Percentiles rank a stretch among this genome's conserved stretches.
These are phyloP conservation scores for Tulasnella sp. DNA, from an alignment of 768 basidiomycete species.

Conservation along the genomic window DNA sequence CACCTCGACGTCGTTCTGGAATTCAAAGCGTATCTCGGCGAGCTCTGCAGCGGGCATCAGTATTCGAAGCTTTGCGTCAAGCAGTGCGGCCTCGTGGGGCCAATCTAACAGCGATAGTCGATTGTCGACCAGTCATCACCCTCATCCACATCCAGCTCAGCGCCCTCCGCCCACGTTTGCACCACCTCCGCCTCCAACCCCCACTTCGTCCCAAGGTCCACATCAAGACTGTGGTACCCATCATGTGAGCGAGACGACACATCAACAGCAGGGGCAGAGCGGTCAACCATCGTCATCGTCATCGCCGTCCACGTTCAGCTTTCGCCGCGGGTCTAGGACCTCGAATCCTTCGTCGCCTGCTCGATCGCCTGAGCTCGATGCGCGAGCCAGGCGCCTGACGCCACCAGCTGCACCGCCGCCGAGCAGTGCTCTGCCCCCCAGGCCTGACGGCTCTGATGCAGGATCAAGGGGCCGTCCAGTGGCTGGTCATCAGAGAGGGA, in stretches of 20 bases:
- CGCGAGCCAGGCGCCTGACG: not conserved
- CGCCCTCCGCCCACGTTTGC: conserved; percentile 10
- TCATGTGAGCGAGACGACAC: not conserved
- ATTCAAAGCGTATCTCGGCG: not conserved
- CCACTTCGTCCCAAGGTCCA: not conserved
- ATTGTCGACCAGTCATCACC: not conserved
- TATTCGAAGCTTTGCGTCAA: conserved; percentile 10
- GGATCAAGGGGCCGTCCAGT: not conserved
- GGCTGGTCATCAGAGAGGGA: conserved; percentile 1
- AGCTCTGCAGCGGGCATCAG: conserved; percentile 9
- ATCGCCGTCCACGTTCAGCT: not conserved
- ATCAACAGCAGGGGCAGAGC: not conserved
- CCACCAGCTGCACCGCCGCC: conserved; percentile 4
- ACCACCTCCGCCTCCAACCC: not conserved
- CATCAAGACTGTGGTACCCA: not conserved
- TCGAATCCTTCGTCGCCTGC: not conserved
- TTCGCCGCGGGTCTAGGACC: not conserved
- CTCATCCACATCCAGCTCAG: not conserved
- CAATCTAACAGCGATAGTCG: not conserved
- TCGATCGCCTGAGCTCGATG: conserved; percentile 4
- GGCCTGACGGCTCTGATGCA: not conserved
- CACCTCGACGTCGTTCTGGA: conserved; percentile 7
- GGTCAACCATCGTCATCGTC: not conserved
- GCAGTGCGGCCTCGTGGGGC: not conserved
- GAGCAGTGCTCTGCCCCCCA: not conserved